Evolutionary conservation across 176 grass and related monocot species (phyloP).

Genomic region (Ampelocalamus luodianensis): DNA sequence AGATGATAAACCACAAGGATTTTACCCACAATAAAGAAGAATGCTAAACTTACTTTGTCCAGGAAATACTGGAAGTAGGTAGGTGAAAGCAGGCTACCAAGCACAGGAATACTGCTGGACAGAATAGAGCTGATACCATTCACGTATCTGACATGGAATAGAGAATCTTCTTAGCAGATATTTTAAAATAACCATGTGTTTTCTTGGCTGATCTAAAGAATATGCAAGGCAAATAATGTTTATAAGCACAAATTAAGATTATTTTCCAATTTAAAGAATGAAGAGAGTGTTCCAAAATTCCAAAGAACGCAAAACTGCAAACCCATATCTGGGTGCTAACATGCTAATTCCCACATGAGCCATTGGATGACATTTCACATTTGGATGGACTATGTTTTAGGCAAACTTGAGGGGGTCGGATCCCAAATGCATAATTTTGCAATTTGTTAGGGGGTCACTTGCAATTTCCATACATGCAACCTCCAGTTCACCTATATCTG

Average conservation of each 20-base stretch:
- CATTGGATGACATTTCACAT: constrained; percentile 9
- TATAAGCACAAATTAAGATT: neutral
- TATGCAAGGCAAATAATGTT: constrained; percentile 1
- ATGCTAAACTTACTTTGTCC: constrained; percentile 74
- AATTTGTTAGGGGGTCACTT: neutral
- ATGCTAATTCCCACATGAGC: constrained; percentile 10
- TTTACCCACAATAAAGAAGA: constrained; percentile 30
- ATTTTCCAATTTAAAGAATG: neutral
- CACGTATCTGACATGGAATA: constrained; percentile 77
- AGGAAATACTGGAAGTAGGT: constrained; percentile 99
- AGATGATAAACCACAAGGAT: constrained; percentile 3
- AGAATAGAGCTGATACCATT: constrained; percentile 96
- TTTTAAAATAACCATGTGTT: constrained; percentile 15
- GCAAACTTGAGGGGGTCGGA: neutral
- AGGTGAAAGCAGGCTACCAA: constrained; percentile 81
- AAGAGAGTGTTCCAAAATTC: constrained; percentile 4
- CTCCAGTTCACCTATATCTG: neutral
- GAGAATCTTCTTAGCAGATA: constrained; percentile 23
- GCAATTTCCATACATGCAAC: constrained; percentile 3
- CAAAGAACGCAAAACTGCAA: neutral
- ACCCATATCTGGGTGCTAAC: neutral
- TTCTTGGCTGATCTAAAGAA: constrained; percentile 8
- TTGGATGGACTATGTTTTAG: constrained; percentile 7
- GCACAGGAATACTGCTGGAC: constrained; percentile 85
- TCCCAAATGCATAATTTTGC: neutral